A percentile compares a stretch with the other conserved stretches of the same genome.
Evolutionary conservation across 768 basidiomycete genomes (phyloP).

Genomic region (Asterophora lycoperdoides): DNA sequence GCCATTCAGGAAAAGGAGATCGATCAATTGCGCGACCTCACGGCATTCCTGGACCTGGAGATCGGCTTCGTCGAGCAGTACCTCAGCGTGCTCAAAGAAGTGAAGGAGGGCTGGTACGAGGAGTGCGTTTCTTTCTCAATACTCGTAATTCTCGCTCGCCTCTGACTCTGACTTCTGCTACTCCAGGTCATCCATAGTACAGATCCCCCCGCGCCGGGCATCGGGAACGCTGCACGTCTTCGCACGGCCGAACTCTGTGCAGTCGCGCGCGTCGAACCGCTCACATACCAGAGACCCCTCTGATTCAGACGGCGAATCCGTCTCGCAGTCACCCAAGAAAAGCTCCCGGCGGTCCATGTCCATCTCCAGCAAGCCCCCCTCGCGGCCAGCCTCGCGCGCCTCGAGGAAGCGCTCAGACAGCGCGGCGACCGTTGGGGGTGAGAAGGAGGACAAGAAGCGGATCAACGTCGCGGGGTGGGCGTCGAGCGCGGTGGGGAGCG

Average conservation of each 20-base stretch:
- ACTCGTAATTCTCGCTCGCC: background rate
- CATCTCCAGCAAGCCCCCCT: conserved; percentile 37
- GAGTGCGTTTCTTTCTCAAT: conserved; percentile 38
- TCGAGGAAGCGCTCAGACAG: conserved; percentile 66
- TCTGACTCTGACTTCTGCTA: background rate
- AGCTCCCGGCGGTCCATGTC: conserved; percentile 39
- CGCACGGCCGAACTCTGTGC: conserved; percentile 7
- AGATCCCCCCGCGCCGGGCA: conserved; percentile 12
- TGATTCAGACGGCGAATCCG: conserved; percentile 33
- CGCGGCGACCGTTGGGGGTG: conserved; percentile 33
- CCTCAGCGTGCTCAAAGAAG: conserved; percentile 66
- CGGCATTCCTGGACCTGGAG: conserved; percentile 67
- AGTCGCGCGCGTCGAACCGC: conserved; percentile 14
- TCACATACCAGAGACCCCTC: conserved; percentile 15
- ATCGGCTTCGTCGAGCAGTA: conserved; percentile 71
- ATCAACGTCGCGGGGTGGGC: conserved; percentile 63
- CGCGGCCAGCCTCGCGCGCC: conserved; percentile 55
- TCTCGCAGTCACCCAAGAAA: conserved; percentile 19
- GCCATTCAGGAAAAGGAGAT: conserved; percentile 78
- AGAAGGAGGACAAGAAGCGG: conserved; percentile 33
- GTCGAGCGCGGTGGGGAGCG: conserved; percentile 56
- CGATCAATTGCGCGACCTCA: conserved; percentile 66
- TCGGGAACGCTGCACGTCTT: conserved; percentile 14
- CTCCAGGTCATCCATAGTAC: conserved; percentile 7
- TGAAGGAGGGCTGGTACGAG: conserved; percentile 62